Evolutionary conservation across 495 filamentous ascomycete genomes (phyloP).

Genomic region (Penicillium simplicissimum): DNA sequence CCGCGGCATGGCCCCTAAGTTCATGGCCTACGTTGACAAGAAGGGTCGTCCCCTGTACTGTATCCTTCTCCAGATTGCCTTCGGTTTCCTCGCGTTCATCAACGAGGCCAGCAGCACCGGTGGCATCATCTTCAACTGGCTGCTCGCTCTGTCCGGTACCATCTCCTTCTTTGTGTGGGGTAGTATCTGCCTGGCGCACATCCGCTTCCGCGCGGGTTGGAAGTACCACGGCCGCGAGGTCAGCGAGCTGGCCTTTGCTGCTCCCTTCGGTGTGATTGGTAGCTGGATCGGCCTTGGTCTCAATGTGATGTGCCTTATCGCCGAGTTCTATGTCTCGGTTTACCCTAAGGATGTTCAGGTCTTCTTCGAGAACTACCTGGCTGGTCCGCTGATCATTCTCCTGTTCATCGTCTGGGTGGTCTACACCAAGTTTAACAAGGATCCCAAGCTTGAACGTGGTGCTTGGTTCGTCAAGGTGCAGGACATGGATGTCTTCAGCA

Average conservation of each 20-base stretch:
- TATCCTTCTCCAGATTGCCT: constrained; percentile 52
- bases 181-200: constrained; percentile 70
- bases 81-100: constrained; percentile 58
- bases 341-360: constrained; percentile 47
- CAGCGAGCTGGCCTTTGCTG: constrained; percentile 71
- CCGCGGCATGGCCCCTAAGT: constrained; percentile 58
- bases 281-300: constrained; percentile 65
- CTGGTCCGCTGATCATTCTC: constrained; percentile 54
- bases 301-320: constrained; percentile 61
- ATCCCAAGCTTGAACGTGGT: constrained; percentile 29
- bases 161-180: constrained; percentile 71
- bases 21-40: constrained; percentile 58
- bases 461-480: constrained; percentile 23
- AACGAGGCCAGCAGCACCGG: constrained; percentile 44
- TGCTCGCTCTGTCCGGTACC: constrained; percentile 67
- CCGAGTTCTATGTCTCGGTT: constrained; percentile 53
- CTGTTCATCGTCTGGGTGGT: constrained; percentile 41
- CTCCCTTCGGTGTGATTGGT: constrained; percentile 65
- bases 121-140: constrained; percentile 56
- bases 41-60: constrained; percentile 57
- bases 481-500: constrained; percentile 28
- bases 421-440: constrained; percentile 25
- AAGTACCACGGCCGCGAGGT: constrained; percentile 54
- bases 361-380: constrained; percentile 67
- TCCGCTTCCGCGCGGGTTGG: constrained; percentile 69